phyloP scores from a whole-genome alignment of 2,329 filamentous ascomycete genomes.

The Phialophora expanda region DNA sequence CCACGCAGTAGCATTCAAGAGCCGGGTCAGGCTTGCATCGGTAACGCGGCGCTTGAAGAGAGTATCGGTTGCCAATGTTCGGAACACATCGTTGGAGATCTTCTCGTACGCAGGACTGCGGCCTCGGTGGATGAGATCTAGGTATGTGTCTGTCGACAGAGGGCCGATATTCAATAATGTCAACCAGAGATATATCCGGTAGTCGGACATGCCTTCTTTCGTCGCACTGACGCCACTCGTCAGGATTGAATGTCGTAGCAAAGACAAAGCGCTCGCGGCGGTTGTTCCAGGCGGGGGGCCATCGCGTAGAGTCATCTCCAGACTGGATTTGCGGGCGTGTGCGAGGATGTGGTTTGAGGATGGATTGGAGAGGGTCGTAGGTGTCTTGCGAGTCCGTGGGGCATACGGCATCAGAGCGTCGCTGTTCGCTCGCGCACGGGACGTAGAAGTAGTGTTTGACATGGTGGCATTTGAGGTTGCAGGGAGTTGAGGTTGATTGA shows the following conservation, averaged over 20 bases:
- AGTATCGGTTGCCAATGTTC: conserved; percentile 94
- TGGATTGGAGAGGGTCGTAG: conserved; percentile 42
- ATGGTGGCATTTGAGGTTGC: conserved; percentile 40
- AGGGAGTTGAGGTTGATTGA: conserved; percentile 59
- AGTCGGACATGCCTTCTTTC: conserved; percentile 72
- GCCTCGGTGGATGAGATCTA: conserved; percentile 87
- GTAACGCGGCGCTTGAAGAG: conserved; percentile 94
- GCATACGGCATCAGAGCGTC: conserved; percentile 61
- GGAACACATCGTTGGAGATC: conserved; percentile 97
- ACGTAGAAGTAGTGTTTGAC: conserved; percentile 39
- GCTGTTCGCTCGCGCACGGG: conserved; percentile 69
- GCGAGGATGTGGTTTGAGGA: conserved; percentile 52
- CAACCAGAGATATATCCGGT: conserved; percentile 95
- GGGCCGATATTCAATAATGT: conserved; percentile 88
- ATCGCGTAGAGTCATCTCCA: conserved; percentile 79
- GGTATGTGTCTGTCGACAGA: conserved; percentile 83
- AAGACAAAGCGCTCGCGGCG: conserved; percentile 48
- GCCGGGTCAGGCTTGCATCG: conserved; percentile 89
- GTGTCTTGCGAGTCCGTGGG: conserved; percentile 41
- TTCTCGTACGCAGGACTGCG: conserved; percentile 95
- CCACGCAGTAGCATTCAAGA: conserved; percentile 96
- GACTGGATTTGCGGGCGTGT: conserved; percentile 54
- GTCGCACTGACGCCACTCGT: conserved; percentile 58
- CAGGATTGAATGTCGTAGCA: conserved; percentile 56
- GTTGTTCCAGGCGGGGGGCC: conserved; percentile 74